phyloP scores from a whole-genome alignment of 192 early-diverging fungal genomes.

The Obelidium mucronatum region DNA sequence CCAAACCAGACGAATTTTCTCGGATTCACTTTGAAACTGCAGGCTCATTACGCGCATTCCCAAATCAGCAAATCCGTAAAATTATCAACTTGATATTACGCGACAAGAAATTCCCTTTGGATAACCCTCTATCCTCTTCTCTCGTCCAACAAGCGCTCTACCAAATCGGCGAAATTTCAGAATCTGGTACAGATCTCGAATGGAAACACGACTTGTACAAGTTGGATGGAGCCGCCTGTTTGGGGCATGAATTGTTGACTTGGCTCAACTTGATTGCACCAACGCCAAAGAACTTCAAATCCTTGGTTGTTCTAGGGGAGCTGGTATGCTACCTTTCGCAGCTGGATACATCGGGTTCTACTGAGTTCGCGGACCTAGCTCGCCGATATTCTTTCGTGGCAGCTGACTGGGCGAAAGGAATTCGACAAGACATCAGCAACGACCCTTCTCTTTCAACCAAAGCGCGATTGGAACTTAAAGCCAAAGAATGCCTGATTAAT shows the following conservation, averaged over 20 bases:
- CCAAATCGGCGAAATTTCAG: slow-evolving; percentile 3
- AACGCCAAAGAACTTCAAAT: background rate
- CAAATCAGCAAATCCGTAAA: background rate
- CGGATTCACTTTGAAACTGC: background rate
- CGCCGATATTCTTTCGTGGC: background rate
- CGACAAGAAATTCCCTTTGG: background rate
- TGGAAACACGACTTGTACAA: slow-evolving; percentile 9
- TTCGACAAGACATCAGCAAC: background rate
- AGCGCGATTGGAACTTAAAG: slow-evolving; percentile 3
- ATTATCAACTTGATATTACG: background rate
- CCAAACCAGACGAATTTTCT: background rate
- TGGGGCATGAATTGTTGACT: background rate
- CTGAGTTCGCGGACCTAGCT: too few species aligned
- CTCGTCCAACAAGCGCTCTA: slow-evolving; percentile 1
- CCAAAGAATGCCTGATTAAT: slow-evolving; percentile 7
- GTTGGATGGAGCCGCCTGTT: background rate
- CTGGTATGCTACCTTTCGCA: background rate
- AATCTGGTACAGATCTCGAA: background rate
- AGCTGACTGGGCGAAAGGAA: background rate
- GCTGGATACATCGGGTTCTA: background rate
- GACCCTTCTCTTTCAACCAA: background rate
- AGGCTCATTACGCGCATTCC: background rate
- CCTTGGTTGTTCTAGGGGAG: background rate
- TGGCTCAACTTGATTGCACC: background rate
- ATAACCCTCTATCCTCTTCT: background rate